Conservation (phyloP, 768 basidiomycete species). For the Leccinellum albellum region DNA sequence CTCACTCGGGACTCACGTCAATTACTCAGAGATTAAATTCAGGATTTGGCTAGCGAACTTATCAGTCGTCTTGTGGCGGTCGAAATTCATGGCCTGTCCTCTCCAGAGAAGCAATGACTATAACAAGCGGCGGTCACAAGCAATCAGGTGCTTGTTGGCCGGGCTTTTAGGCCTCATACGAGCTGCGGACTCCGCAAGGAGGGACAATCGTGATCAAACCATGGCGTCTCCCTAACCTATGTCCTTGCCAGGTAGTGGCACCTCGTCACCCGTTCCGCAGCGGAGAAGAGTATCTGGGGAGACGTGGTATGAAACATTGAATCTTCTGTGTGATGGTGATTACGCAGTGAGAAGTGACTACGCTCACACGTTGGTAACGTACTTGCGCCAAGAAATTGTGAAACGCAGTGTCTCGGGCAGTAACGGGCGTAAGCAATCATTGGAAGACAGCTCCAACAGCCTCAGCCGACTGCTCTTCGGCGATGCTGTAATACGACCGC, state of each 20-base stretch:
- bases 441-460: conserved; percentile 46
- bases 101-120: conserved; percentile 35
- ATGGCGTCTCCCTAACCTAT: conserved; percentile 19
- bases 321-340: conserved; percentile 76
- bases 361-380: conserved; percentile 66
- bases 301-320: conserved; percentile 88
- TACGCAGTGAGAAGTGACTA: conserved; percentile 79
- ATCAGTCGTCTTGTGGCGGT: conserved; percentile 69
- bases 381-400: conserved; percentile 72
- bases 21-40: conserved; percentile 96
- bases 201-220: conserved; percentile 18
- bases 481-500: conserved; percentile 63
- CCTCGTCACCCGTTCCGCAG: conserved; percentile 38
- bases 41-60: conserved; percentile 84
- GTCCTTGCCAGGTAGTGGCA: conserved; percentile 27
- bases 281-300: conserved; percentile 73
- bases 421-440: conserved; percentile 43
- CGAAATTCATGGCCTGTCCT: conserved; percentile 58
- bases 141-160: conserved; percentile 66
- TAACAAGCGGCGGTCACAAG: conserved; percentile 52
- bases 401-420: conserved; percentile 49
- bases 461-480: conserved; percentile 50
- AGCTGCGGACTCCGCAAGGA: conserved; percentile 47
- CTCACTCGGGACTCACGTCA: conserved; percentile 85
- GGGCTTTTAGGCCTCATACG: conserved; percentile 68